Percentiles rank a stretch among this genome's conserved stretches.
Conservation (phyloP, 148 eudicot species). For the Spergularia marina region DNA sequence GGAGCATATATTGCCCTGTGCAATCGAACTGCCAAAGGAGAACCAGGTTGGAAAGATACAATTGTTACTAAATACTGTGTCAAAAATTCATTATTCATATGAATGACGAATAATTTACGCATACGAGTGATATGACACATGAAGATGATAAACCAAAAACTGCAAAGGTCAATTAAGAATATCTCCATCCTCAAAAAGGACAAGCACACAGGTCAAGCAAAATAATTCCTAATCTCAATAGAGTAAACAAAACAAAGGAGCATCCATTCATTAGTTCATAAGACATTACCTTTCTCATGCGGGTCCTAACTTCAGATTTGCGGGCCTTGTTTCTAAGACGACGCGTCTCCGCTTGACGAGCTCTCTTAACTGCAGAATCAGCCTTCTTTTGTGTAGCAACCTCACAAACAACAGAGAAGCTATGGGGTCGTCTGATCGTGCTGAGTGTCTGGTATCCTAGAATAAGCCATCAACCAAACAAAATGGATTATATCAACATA, state of each 20-base stretch:
- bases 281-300: slow-evolving; percentile 75
- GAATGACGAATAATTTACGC: not conserved
- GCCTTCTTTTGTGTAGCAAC: slow-evolving; percentile 55
- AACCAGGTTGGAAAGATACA: not conserved
- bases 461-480: slow-evolving; percentile 9
- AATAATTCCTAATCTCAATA: not conserved
- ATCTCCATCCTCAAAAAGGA: not conserved
- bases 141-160: not conserved
- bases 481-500: not conserved
- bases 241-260: not conserved
- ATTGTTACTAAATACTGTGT: too few relatives aligned
- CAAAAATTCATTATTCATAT: too few relatives aligned
- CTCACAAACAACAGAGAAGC: slow-evolving; percentile 62
- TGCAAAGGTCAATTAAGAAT: not conserved
- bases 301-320: slow-evolving; percentile 80
- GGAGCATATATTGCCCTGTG: not conserved
- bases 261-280: not conserved
- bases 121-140: not conserved
- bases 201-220: not conserved
- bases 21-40: not conserved
- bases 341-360: slow-evolving; percentile 84
- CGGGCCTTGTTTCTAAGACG: slow-evolving; percentile 72
- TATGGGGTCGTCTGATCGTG: slow-evolving; percentile 32
- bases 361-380: slow-evolving; percentile 82
- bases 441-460: slow-evolving; percentile 47